phyloP scores from a whole-genome alignment of 169 alveolate genomes.

The Eimeria zaria region DNA sequence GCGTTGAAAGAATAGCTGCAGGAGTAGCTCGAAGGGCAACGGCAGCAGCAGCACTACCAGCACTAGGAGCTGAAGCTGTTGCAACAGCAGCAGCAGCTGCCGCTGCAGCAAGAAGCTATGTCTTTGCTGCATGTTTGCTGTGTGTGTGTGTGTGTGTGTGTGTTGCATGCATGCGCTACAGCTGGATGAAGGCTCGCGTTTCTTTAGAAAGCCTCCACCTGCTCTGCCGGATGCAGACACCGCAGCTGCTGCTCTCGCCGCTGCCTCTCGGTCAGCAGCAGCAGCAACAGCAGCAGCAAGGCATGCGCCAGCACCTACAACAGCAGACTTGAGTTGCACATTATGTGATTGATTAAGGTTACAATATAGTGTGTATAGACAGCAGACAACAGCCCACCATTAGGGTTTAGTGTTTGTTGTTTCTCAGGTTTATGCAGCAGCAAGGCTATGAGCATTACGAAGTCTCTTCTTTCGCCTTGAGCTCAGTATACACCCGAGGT shows the following conservation, averaged over 20 bases:
- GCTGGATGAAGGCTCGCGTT: conserved; percentile 50
- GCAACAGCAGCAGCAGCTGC: background rate
- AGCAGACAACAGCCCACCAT: background rate
- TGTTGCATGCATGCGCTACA: conserved; percentile 1
- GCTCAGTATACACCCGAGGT: conserved; percentile 11
- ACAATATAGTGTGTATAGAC: too few relatives aligned
- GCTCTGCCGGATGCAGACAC: background rate
- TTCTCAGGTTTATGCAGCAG: conserved; percentile 3
- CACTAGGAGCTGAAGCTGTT: background rate
- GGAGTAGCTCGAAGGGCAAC: background rate
- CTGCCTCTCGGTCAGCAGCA: conserved; percentile 29
- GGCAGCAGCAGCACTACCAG: background rate
- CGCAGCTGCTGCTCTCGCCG: conserved; percentile 22
- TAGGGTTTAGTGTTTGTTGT: background rate
- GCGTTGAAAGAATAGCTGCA: conserved; percentile 1
- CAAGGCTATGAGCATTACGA: conserved; percentile 58
- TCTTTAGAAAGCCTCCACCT: conserved; percentile 1
- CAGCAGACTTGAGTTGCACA: background rate
- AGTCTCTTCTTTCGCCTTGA: conserved; percentile 45
- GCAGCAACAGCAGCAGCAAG: background rate
- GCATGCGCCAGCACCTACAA: background rate
- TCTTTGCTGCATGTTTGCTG: background rate
- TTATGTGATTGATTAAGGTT: too few relatives aligned
- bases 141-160: too few relatives aligned
- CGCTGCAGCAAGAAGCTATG: background rate